Evolutionary conservation across 225 moss, liverwort and hornwort species (phyloP).

Genomic region (Marchantia paleacea): DNA sequence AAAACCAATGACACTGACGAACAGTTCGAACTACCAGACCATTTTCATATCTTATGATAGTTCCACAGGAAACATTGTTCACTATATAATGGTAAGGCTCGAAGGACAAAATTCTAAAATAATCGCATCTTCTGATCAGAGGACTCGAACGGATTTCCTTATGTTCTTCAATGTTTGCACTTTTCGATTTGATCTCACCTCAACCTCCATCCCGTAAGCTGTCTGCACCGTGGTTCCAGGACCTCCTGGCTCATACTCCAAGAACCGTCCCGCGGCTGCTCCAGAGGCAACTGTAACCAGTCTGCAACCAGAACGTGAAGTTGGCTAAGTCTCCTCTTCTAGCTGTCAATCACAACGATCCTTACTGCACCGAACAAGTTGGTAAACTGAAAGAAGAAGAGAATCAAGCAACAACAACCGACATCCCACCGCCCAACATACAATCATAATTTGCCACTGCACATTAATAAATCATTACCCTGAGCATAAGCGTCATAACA

Average conservation of each 20-base stretch:
- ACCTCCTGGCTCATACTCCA: conserved; percentile 90
- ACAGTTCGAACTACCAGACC: too few species aligned
- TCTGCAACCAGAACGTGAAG: conserved; percentile 32
- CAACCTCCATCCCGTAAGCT: conserved; percentile 94
- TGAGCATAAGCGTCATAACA: neutral
- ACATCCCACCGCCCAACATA: too few species aligned
- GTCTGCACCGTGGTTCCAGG: conserved; percentile 92
- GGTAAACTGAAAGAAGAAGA: too few species aligned
- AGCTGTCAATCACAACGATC: neutral
- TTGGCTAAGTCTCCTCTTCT: neutral
- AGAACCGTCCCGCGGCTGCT: conserved; percentile 90
- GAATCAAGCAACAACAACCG: too few species aligned
- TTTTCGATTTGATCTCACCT: conserved; percentile 48
- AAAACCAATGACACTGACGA: too few species aligned
- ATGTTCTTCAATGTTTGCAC: too few species aligned
- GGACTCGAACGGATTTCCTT: too few species aligned
- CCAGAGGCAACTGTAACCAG: conserved; percentile 97
- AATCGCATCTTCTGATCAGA: too few species aligned
- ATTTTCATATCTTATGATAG: neutral
- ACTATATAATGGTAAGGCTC: too few species aligned
- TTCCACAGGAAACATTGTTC: neutral
- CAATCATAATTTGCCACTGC: neutral
- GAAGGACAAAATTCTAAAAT: too few species aligned
- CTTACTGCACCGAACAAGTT: neutral
- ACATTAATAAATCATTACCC: neutral